Conservation (phyloP, 164 flowering plant species). For the Magnolia officinalis region DNA sequence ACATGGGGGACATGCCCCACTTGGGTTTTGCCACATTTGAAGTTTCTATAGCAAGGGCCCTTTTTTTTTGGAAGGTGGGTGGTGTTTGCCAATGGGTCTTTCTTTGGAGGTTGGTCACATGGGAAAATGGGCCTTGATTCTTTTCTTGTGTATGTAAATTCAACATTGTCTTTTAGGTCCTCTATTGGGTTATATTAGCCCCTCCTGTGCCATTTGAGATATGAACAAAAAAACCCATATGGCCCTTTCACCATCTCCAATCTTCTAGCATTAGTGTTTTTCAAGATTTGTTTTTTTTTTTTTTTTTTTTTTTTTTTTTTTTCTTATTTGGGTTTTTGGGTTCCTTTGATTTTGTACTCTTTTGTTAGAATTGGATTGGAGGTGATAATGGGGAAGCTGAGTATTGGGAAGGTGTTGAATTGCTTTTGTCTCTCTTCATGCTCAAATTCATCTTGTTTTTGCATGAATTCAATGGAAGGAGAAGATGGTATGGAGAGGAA, state of each 20-base stretch:
- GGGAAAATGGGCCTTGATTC: slow-evolving; percentile 11
- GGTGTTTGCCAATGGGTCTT: background rate
- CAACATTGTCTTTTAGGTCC: background rate
- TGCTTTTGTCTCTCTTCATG: slow-evolving; percentile 47
- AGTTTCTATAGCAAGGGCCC: slow-evolving; percentile 1
- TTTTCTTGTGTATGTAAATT: slow-evolving; percentile 6
- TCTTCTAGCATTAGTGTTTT: background rate
- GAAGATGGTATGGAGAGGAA: slow-evolving; percentile 36
- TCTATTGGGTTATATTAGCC: background rate
- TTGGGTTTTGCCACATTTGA: background rate
- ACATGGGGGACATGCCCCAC: background rate
- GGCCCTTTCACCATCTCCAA: background rate
- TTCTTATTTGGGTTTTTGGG: background rate
- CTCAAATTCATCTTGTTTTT: slow-evolving; percentile 50
- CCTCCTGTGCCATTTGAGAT: background rate
- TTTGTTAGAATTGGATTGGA: background rate
- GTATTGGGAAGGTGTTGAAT: slow-evolving; percentile 55
- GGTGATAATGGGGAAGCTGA: slow-evolving; percentile 51
- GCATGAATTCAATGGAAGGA: slow-evolving; percentile 34
- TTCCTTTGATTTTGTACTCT: background rate
- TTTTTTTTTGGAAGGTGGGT: background rate
- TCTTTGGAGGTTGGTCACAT: slow-evolving; percentile 23
- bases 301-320: background rate
- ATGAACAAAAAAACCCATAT: background rate
- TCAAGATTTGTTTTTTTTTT: background rate